Evolutionary conservation across 2,329 filamentous ascomycete genomes (phyloP), one percentile per base, ranked within the genome.

Genomic region (Leptographium wingfieldii): DNA sequence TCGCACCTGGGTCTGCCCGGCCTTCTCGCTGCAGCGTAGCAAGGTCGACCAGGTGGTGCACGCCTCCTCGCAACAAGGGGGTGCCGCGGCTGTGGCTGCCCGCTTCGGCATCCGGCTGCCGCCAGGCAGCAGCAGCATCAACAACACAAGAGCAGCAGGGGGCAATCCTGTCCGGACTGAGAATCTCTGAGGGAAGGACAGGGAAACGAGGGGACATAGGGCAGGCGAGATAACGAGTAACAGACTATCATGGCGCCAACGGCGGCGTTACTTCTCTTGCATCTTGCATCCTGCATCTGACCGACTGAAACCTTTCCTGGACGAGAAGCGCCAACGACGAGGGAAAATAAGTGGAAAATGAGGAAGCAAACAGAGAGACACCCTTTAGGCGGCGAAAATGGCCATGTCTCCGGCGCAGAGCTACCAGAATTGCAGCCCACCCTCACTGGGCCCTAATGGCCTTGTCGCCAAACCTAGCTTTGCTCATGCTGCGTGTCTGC

Each of bases 1-100:
- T 72, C 85, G 87, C 46, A 84, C 86, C 63, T 97, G 94, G 92
- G 80, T 96, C 27, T 88, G 91, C 57, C 92, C 94, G 10, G 92
- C 88, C 0, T 94, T 99, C 70, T 92, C 88, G 63, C 77, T 97
- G 63, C 86, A 90, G 59, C 88, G 86, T 71, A 86, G 87, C 58
- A 85, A 85, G 66, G 86, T 96, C 46, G 94, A 97, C 70, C 86
- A 95, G 68, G 72, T 76, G 48, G 48, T 4, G 31, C 68, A 25
- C 35, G 55, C 64, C 60, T 58, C 64, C 35, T 60, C 56, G 33
- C 46, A 57, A 60, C 12, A 65, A 59, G 25, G 14, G 49, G 10
- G 27, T 19, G 43, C 16, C 19, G 14, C 64, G 68, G 49, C 38
- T 14, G 68, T 66, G 60, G 64, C 64, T 10, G 67, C 67, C 6